Percentiles rank a stretch among this genome's conserved stretches.
phyloP scores from a whole-genome alignment of 306 rosid genomes.

The Canavalia gladiata region DNA sequence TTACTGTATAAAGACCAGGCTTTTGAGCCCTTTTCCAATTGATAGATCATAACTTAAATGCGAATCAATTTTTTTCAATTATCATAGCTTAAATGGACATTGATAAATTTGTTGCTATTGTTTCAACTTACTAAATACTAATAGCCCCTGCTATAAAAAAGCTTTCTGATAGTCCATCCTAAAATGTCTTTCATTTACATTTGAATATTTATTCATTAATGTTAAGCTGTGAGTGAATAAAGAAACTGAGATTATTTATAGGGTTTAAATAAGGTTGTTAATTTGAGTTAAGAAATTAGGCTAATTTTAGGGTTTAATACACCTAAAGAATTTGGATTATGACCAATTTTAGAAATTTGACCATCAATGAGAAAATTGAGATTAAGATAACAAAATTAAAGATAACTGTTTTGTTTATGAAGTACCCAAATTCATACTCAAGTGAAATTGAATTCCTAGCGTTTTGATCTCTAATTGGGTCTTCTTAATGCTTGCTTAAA shows the following conservation, averaged over 20 bases:
- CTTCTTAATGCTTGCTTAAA: background rate
- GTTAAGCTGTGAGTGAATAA: background rate
- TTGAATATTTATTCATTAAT: too few species aligned
- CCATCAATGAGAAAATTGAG: background rate
- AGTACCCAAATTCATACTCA: background rate
- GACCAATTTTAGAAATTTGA: background rate
- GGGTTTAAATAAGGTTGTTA: background rate
- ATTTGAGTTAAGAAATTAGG: too few species aligned
- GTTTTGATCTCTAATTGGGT: background rate
- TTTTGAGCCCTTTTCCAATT: constrained; percentile 73
- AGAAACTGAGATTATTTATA: background rate
- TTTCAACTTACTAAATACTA: background rate
- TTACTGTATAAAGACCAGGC: constrained; percentile 74
- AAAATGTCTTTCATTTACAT: too few species aligned
- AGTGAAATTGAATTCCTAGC: too few species aligned
- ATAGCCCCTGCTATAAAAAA: background rate
- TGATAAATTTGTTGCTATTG: background rate
- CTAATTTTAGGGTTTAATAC: background rate
- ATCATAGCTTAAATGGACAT: constrained; percentile 21
- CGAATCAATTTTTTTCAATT: constrained; percentile 33
- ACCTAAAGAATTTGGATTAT: background rate
- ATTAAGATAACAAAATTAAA: background rate
- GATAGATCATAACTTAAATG: constrained; percentile 52
- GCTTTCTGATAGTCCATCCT: background rate
- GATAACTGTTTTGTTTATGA: too few species aligned